Percentiles rank a stretch among this genome's conserved stretches.
Evolutionary conservation across 805 yeast species (phyloP).

Genomic region (Candida ficus): DNA sequence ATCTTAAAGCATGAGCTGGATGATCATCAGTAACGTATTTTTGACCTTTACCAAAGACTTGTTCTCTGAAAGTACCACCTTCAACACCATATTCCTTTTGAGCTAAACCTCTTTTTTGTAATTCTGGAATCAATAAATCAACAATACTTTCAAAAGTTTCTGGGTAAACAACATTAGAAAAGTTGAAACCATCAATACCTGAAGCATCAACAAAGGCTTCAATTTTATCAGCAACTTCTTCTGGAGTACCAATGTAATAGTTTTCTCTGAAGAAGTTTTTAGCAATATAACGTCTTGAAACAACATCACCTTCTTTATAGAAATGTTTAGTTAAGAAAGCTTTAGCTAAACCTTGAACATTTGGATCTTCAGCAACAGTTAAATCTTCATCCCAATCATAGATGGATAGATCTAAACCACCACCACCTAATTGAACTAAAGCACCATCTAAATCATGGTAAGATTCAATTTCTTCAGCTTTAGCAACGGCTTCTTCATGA

Average conservation of each 20-base stretch:
- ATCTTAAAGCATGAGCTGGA: conserved; percentile 20
- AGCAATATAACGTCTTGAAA: conserved; percentile 27
- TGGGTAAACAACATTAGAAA: conserved; percentile 33
- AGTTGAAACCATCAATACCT: conserved; percentile 39
- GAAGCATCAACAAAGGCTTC: conserved; percentile 36
- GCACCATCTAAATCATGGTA: conserved; percentile 38
- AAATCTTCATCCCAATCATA: conserved; percentile 41
- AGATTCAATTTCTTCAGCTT: conserved; percentile 28
- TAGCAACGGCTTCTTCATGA: conserved; percentile 37
- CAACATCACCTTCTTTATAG: conserved; percentile 16
- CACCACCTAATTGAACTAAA: conserved; percentile 41
- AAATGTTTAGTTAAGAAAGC: conserved; percentile 18
- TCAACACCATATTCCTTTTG: conserved; percentile 26
- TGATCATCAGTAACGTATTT: conserved; percentile 20
- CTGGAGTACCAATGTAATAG: conserved; percentile 29
- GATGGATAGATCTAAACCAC: conserved; percentile 38
- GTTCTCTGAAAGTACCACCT: conserved; percentile 33
- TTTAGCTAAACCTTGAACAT: conserved; percentile 21
- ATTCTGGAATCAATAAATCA: conserved; percentile 33
- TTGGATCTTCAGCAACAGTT: conserved; percentile 28
- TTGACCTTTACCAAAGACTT: conserved; percentile 22
- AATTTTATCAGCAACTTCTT: conserved; percentile 36
- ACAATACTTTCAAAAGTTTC: conserved; percentile 36
- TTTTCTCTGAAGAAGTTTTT: conserved; percentile 21
- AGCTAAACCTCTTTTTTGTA: conserved; percentile 31